Conservation (phyloP, 2,329 filamentous ascomycete genomes). For the Epichloe typhina region DNA sequence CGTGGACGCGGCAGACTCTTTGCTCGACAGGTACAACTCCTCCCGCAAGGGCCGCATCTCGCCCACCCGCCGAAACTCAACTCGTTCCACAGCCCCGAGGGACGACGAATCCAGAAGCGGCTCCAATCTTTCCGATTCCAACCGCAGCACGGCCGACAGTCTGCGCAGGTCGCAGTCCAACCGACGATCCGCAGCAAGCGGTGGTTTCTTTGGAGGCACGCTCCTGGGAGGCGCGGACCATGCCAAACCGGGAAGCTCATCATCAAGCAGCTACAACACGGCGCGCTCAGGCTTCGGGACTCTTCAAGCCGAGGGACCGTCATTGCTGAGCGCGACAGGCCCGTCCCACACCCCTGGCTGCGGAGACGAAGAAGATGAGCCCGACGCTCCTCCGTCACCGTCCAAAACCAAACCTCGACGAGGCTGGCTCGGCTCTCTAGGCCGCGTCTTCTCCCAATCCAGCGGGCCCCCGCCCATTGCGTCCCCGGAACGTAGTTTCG, state of each 20-base stretch:
- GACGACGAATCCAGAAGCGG: constrained; percentile 40
- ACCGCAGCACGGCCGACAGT: constrained; percentile 31
- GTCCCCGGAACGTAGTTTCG: constrained; percentile 12
- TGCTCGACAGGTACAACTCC: constrained; percentile 32
- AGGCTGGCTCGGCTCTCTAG: constrained; percentile 57
- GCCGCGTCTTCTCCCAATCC: constrained; percentile 44
- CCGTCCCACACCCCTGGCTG: constrained; percentile 10
- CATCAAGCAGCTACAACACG: constrained; percentile 36
- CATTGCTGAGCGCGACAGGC: constrained; percentile 21
- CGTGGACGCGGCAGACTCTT: constrained; percentile 39
- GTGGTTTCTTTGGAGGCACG: constrained; percentile 16
- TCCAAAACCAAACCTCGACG: constrained; percentile 42
- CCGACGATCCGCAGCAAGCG: constrained; percentile 18
- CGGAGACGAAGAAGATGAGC: constrained; percentile 23
- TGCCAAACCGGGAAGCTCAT: constrained; percentile 26
- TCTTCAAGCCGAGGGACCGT: constrained; percentile 40
- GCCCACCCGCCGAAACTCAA: constrained; percentile 25
- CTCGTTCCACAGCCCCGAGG: constrained; percentile 20
- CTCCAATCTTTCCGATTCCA: constrained; percentile 44
- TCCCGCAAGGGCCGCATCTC: constrained; percentile 22
- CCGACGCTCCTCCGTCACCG: constrained; percentile 35
- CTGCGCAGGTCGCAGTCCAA: constrained; percentile 22
- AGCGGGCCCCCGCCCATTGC: constrained; percentile 8
- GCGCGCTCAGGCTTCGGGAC: constrained; percentile 38
- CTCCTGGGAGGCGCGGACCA: constrained; percentile 14